phyloP scores from a whole-genome alignment of 805 yeast genomes.

The Sugiyamaella floridensis region DNA sequence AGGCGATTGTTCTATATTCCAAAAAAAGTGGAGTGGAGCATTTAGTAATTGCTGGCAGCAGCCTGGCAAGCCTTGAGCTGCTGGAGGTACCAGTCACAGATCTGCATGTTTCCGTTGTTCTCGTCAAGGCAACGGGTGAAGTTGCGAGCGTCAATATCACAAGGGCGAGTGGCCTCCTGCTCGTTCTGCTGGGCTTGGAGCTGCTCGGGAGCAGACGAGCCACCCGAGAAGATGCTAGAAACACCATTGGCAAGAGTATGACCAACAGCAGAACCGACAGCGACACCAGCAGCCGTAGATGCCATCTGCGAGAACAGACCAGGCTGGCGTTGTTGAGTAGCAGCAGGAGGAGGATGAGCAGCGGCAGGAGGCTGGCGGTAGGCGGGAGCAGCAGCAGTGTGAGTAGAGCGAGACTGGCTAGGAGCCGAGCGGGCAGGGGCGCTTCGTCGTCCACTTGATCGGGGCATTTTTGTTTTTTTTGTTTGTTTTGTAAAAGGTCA shows the following conservation, averaged over 20 bases:
- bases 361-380: constrained; percentile 27
- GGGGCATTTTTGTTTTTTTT: constrained; percentile 12
- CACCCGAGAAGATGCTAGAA: constrained; percentile 81
- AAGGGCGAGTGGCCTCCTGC: constrained; percentile 40
- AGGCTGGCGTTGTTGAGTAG: constrained; percentile 44
- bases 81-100: constrained; percentile 94
- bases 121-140: constrained; percentile 94
- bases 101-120: constrained; percentile 91
- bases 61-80: constrained; percentile 97
- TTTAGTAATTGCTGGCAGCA: constrained; percentile 75
- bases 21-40: no score
- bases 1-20: not conserved
- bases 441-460: constrained; percentile 18
- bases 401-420: constrained; percentile 20
- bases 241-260: constrained; percentile 96
- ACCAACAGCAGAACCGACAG: constrained; percentile 96
- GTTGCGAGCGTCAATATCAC: constrained; percentile 91
- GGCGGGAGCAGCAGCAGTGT: constrained; percentile 46
- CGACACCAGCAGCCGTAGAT: constrained; percentile 98
- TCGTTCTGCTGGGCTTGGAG: constrained; percentile 33
- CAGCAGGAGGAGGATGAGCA: constrained; percentile 42
- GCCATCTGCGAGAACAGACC: constrained; percentile 98
- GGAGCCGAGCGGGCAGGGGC: constrained; percentile 18
- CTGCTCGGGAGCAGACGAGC: constrained; percentile 49
- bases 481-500: not conserved